phyloP scores from a whole-genome alignment of 2,329 filamentous ascomycete species.

The Colletotrichum tabaci region DNA sequence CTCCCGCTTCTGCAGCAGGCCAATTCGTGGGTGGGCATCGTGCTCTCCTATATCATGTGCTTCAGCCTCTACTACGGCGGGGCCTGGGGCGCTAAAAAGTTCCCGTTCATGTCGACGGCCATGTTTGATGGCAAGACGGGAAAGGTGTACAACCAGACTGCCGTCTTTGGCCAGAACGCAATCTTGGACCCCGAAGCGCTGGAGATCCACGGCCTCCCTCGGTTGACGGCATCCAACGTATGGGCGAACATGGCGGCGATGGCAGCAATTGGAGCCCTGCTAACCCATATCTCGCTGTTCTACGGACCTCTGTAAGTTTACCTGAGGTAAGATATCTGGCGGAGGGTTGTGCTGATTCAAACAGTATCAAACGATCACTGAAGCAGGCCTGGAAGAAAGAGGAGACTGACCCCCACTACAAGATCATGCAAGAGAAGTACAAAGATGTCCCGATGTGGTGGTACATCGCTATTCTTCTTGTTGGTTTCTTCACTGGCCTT shows the following conservation, averaged over 20 bases:
- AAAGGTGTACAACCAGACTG: constrained; percentile 58
- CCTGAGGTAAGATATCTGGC: rapidly evolving
- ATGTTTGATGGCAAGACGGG: constrained; percentile 55
- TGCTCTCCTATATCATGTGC: constrained; percentile 56
- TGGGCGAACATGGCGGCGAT: constrained; percentile 62
- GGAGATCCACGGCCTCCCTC: constrained; percentile 54
- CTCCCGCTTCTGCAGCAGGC: constrained; percentile 44
- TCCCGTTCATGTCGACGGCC: constrained; percentile 50
- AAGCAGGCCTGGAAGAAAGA: constrained; percentile 47
- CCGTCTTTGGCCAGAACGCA: constrained; percentile 53
- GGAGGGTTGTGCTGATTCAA: not conserved
- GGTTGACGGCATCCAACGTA: constrained; percentile 56
- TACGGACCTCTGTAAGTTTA: constrained; percentile 31
- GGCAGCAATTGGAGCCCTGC: constrained; percentile 54
- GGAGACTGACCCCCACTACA: constrained; percentile 58
- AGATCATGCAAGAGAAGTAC: constrained; percentile 56
- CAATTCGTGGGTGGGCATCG: constrained; percentile 57
- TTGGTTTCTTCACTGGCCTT: constrained; percentile 55
- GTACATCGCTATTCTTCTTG: constrained; percentile 55
- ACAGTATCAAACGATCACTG: constrained; percentile 33
- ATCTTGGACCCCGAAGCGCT: constrained; percentile 45
- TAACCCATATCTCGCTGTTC: constrained; percentile 57
- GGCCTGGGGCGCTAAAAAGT: constrained; percentile 50
- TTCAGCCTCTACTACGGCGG: constrained; percentile 58
- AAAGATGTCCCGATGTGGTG: constrained; percentile 59